Evolutionary conservation across 106 monocot genomes (phyloP).

Genomic region (Acorus gramineus): DNA sequence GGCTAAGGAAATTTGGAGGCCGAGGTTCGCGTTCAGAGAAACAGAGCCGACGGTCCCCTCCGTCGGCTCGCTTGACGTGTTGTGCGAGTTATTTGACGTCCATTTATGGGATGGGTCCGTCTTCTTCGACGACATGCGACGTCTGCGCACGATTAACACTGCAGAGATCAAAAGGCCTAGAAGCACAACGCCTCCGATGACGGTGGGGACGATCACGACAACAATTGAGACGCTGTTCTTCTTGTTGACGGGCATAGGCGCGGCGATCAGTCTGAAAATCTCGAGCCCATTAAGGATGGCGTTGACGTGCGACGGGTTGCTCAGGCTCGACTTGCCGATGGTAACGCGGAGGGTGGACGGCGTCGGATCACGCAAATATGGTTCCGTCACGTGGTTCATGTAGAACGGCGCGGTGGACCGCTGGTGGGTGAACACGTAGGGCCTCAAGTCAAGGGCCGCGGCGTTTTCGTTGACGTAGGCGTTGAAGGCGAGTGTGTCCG

Average conservation of each 20-base stretch:
- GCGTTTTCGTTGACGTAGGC: conserved; percentile 21
- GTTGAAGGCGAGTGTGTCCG: conserved; percentile 13
- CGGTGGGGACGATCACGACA: conserved; percentile 6
- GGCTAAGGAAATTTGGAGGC: conserved; percentile 34
- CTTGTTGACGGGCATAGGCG: not conserved
- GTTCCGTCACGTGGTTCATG: conserved; percentile 12
- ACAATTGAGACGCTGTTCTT: not conserved
- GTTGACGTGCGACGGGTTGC: not conserved
- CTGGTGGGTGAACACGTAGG: not conserved
- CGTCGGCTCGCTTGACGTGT: conserved; percentile 1
- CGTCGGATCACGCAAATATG: not conserved
- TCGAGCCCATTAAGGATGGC: conserved; percentile 61
- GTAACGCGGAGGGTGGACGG: conserved; percentile 24
- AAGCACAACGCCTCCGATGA: conserved; percentile 11
- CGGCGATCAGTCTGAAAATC: conserved; percentile 36
- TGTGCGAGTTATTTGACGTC: not conserved
- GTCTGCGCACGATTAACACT: not conserved
- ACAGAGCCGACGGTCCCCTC: conserved; percentile 1
- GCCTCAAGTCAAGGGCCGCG: conserved; percentile 8
- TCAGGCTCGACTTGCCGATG: conserved; percentile 22
- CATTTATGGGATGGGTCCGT: too few relatives aligned
- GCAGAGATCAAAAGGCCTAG: conserved; percentile 3
- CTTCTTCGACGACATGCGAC: conserved; percentile 1
- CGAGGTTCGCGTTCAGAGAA: conserved; percentile 16
- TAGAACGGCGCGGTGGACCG: conserved; percentile 20